Base-by-base conservation (phyloP, 2,329 filamentous ascomycete genomes). In the Malbranchea zuffiana region DNA sequence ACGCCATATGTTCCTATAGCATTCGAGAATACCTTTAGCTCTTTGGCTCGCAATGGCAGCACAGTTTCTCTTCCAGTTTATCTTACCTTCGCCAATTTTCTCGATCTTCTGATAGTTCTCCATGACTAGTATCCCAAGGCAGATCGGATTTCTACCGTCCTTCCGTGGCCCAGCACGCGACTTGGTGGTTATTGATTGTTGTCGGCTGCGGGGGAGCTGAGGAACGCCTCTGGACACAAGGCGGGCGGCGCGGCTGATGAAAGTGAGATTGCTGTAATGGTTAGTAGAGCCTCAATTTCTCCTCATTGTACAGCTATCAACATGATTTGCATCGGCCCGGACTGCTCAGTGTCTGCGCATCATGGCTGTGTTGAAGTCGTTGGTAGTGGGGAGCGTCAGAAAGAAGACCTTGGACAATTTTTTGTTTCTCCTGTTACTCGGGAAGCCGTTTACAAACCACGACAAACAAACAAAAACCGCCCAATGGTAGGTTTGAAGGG, bases 91-190 rank as follows among this genome's bases (percentile, higher is more conserved):
- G 62, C 86, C 86, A 54, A 94, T 86, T 71, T 94, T 94, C 68
- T 94, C 86, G 55, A 94, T 74, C 68, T 92, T 92, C 66, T 93
- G 83, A 62, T 94, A 94, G 66, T 93, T 92, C 63, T 94, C 85
- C 86, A 94, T 93, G 48, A n/a, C n/a, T n/a, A n/a, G n/a, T n/a
- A n/a, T n/a, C n/a, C n/a, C n/a, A n/a, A n/a, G n/a, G n/a, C n/a
- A n/a, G n/a, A n/a, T n/a, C n/a, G n/a, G n/a, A n/a, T n/a, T n/a
- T n/a, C n/a, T n/a, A n/a, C n/a, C n/a, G n/a, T n/a, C n/a, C n/a
- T n/a, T n/a, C n/a, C n/a, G n/a, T n/a, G n/a, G n/a, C n/a, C n/a
- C n/a, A n/a, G n/a, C n/a, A n/a, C n/a, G n/a, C n/a, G n/a, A n/a
- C n/a, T n/a, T n/a, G n/a, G n/a, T n/a, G n/a, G n/a, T n/a, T n/a